These are phyloP conservation scores for Phialocephala sp. DNA, from an alignment of 2,329 filamentous ascomycete species.

Conservation along the genomic window DNA sequence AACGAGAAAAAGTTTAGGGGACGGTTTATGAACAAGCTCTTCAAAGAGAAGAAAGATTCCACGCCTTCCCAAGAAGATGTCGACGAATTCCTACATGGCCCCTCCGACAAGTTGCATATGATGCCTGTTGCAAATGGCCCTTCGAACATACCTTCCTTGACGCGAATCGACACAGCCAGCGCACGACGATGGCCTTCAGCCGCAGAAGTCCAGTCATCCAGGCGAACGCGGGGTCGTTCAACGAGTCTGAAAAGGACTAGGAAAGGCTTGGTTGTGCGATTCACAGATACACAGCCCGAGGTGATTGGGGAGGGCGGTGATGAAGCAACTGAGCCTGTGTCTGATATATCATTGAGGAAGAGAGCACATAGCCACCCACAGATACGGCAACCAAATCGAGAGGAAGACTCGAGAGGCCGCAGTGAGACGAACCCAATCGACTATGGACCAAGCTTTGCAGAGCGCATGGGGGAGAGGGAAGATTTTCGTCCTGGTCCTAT, in stretches of 20 bases:
- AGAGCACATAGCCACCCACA: conserved; percentile 38
- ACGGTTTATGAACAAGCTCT: conserved; percentile 63
- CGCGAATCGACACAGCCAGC: conserved; percentile 52
- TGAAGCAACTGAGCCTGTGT: conserved; percentile 74
- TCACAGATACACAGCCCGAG: conserved; percentile 74
- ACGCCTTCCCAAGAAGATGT: conserved; percentile 52
- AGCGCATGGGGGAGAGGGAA: conserved; percentile 21
- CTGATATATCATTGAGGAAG: conserved; percentile 71
- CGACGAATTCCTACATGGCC: conserved; percentile 63
- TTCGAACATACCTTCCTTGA: conserved; percentile 31
- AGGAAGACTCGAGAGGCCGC: conserved; percentile 16
- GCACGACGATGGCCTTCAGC: conserved; percentile 58
- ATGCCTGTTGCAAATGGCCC: conserved; percentile 53
- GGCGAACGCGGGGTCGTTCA: conserved; percentile 34
- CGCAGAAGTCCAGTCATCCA: conserved; percentile 45
- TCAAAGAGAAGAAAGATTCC: conserved; percentile 46
- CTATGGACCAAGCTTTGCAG: conserved; percentile 21
- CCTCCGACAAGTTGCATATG: conserved; percentile 60
- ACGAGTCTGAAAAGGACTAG: conserved; percentile 51
- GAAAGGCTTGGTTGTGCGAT: conserved; percentile 76
- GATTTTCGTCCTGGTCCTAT: conserved; percentile 59
- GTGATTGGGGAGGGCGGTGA: conserved; percentile 93
- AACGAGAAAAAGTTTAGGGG: conserved; percentile 37
- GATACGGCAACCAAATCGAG: conserved; percentile 24
- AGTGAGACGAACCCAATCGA: conserved; percentile 16